Base-by-base conservation (phyloP, 2,329 filamentous ascomycete genomes). In the Colletotrichum orchidophilum region DNA sequence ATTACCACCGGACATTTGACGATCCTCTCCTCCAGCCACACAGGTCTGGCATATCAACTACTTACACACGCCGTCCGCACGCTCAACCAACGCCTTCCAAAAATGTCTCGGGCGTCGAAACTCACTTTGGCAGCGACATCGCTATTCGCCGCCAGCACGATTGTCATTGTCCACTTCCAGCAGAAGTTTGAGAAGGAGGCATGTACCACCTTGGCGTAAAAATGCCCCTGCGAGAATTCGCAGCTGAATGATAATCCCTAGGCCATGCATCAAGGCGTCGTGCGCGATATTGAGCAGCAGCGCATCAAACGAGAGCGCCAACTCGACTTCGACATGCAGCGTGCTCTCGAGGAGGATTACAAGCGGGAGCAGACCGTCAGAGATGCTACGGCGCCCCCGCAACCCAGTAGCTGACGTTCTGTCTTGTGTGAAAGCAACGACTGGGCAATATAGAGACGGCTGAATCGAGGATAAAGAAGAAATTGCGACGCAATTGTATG, bases 241-340 rank as follows among this genome's bases (percentile, higher is more conserved):
- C n/a, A 42, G 29, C 57, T 61, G 9, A 60, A 24, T 11, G 13
- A 52, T 9, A n/a, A 2, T 15, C n/a, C 24, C 18, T 67, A 96
- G 96, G 93, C 94, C 68, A 99, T 99, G 96, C 96, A 99, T 79
- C 90, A 93, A 75, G 96, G 96, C 54, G 96, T 99, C 52, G 86
- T 98, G 74, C 93, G 96, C 74, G 96, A 99, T 78, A 93, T 98
- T 87, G 96, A 98, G 79, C 94, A 97, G 79, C 95, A 97, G 80
- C 91, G 93, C 55, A 81, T 98, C 75, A 98, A 98, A 84, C 89
- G 90, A 75, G 96, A 99, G 81, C 92, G 96, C 70, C 94, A 97
- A 81, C 90, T 95, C 62, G 96, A 99, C 80, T 99, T 99, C 78
- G 95, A 98, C 74, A 90, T 97, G 89, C 96, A 99, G 80, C 89